Percentiles rank a stretch among this genome's conserved stretches.
These are phyloP conservation scores for Postia placenta DNA, from an alignment of 768 basidiomycete species.

Conservation along the genomic window DNA sequence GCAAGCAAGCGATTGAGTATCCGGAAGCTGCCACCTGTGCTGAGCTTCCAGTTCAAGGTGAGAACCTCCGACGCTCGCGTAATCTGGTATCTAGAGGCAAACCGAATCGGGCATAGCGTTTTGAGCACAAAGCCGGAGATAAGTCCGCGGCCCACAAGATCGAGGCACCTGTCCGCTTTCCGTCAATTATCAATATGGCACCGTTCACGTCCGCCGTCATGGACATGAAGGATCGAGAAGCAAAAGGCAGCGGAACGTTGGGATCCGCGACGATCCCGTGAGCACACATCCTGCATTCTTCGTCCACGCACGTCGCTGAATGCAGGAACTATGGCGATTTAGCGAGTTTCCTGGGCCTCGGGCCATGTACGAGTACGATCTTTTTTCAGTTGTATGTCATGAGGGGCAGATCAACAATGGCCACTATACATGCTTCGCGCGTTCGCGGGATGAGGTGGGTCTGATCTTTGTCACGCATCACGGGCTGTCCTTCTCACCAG, in stretches of 20 bases:
- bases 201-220: constrained; percentile 70
- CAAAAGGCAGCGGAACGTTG: constrained; percentile 21
- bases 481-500: background rate
- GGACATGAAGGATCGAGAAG: constrained; percentile 44
- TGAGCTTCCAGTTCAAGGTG: constrained; percentile 96
- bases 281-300: constrained; percentile 6
- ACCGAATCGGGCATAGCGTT: constrained; percentile 64
- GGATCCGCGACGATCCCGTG: constrained; percentile 12
- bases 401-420: constrained; percentile 94
- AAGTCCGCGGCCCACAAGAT: constrained; percentile 79
- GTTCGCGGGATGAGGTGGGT: constrained; percentile 79
- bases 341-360: constrained; percentile 49
- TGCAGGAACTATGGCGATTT: background rate
- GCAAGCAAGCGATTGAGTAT: constrained; percentile 85
- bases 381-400: constrained; percentile 91
- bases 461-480: background rate
- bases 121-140: constrained; percentile 79
- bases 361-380: constrained; percentile 80
- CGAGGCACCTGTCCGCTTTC: constrained; percentile 76
- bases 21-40: constrained; percentile 77
- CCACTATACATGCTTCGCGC: constrained; percentile 86
- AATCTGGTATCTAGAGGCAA: background rate
- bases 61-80: constrained; percentile 3
- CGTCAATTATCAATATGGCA: constrained; percentile 81
- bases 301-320: background rate